phyloP scores from a whole-genome alignment of 2,329 filamentous ascomycete species.

The Trichoderma polysporum region DNA sequence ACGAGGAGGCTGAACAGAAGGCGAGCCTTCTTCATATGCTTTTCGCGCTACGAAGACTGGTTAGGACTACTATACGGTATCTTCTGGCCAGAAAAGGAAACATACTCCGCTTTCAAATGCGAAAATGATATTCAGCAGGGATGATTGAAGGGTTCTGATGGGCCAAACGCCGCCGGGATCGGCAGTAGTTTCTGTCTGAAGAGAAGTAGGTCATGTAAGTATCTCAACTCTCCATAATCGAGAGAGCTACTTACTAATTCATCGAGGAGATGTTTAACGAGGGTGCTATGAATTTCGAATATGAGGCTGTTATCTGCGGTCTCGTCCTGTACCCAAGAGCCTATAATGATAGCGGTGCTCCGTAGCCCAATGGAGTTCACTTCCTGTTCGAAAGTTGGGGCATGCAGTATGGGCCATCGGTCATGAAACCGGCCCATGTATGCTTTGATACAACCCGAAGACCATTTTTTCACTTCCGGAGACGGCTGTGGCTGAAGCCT shows the following conservation, averaged over 20 bases:
- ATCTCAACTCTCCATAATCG: not conserved
- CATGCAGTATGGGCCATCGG: constrained; percentile 43
- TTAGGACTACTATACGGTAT: not conserved
- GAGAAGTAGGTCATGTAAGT: not conserved
- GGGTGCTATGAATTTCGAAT: constrained; percentile 32
- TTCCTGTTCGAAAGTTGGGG: constrained; percentile 36
- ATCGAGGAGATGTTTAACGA: constrained; percentile 34
- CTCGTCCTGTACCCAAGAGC: constrained; percentile 38
- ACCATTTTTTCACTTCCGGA: constrained; percentile 26
- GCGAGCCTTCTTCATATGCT: constrained; percentile 33
- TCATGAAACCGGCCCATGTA: constrained; percentile 45
- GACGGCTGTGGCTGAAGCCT: not conserved
- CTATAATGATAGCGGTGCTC: constrained; percentile 39
- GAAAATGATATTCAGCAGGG: constrained; percentile 42
- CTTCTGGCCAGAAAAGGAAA: not conserved
- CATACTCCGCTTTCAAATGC: constrained; percentile 39
- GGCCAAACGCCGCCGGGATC: constrained; percentile 32
- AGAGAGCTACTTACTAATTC: constrained; percentile 29
- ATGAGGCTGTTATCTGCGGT: constrained; percentile 29
- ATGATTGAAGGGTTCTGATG: constrained; percentile 35
- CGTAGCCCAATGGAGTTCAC: constrained; percentile 30
- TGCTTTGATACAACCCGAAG: constrained; percentile 26
- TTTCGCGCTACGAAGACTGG: constrained; percentile 31
- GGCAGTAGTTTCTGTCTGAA: constrained; percentile 4
- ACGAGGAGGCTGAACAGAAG: constrained; percentile 39